Evolutionary conservation across 176 grass and related monocot genomes (phyloP), one percentile per base, ranked within the genome.

Genomic region (Aechmea fasciata): DNA sequence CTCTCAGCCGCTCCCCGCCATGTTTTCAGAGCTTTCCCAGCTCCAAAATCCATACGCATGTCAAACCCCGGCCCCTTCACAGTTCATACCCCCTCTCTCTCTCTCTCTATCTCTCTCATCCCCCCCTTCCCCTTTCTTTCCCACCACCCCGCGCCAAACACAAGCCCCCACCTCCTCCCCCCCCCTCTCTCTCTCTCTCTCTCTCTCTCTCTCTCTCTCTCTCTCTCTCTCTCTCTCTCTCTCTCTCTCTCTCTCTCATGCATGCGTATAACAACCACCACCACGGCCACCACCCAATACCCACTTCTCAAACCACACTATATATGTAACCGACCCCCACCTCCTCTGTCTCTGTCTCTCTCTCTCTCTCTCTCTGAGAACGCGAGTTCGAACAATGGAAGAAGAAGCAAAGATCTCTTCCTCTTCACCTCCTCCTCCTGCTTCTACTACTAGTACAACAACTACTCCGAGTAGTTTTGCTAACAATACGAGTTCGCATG

Each of bases 11-110:
- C 83, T 85, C 24, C 67, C 65, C 73, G 22, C 77, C 83, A 85
- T 85, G 83, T 85, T 85, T 85, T 85, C 83, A 85, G 83, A 73
- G 83, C 83, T 77, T 67, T 73, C 63, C 33, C 72, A 59, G 69
- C 82, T 71, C 83, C 77, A 65, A 75, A 74, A 79, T 80, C 83
- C 77, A 75, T 80, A 76, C 83, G 76, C 77, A 85, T 80, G 83
- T 80, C 83, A 76, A 85, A 73, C 73, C 72, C 72, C 33, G 33
- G 33, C 33, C 33, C 33, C 33, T 41, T 41, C 33, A 41, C 33
- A 41, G 33, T 5, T 41, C 33, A 61, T 18, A 61, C 55, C 2
- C 14, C 7, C 54, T 57, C 55, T 0, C 52, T 3, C 52, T 6
- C 52, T 8, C 13, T 8, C 13, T 8, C 52, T 8, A 13, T 29